Evolutionary conservation across 1,284 basidiomycete species (phyloP), one percentile per base, ranked within the genome.

Genomic region (Tetrapyrgos nigripes): DNA sequence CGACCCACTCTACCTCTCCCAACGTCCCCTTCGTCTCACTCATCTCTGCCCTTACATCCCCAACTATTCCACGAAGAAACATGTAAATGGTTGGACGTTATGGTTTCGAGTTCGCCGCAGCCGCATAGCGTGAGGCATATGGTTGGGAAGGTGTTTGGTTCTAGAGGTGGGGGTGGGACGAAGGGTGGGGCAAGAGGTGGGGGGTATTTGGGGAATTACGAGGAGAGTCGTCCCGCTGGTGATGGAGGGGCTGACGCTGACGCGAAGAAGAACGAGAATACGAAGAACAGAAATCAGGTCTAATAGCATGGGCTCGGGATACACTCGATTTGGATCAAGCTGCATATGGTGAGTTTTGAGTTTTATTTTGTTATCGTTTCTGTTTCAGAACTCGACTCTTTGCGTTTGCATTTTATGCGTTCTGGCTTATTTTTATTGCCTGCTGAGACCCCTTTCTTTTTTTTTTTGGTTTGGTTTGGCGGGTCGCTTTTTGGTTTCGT

Each of bases 91-190:
- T 77, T 89, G 31, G 84, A 90, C 50, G 80, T 86, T 2, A 86
- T 92, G 80, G 80, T 92, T 14, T 92, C 90, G 89, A 87, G 85
- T 52, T 87, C 84, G 14, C 90, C 90, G 0, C 85, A 88, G 65
- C 86, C 87, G 0, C 78, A 82, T 28, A 91, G 83, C 62, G 89
- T 92, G 1, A 72, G 76, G 3, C 79, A 81, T 58, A 87, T 87
- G 85, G 82, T 86, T 1, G 64, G 75, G 43, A 72, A 74, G 27
- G 77, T 80, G 35, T 87, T 86, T 61, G 78, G 75, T 3, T 60
- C 68, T 9, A 63, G 76, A 9, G 70, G 73, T 37, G 62, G 67
- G 21, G 64, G 71, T 43, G 37, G 43, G n/a, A 50, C 50, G 28
- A 27, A 35, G 26, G 54, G 45, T 10, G 45, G 52, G 24, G 43